Conservation (phyloP, 768 basidiomycete genomes). For the Gymnopilus junonius region DNA sequence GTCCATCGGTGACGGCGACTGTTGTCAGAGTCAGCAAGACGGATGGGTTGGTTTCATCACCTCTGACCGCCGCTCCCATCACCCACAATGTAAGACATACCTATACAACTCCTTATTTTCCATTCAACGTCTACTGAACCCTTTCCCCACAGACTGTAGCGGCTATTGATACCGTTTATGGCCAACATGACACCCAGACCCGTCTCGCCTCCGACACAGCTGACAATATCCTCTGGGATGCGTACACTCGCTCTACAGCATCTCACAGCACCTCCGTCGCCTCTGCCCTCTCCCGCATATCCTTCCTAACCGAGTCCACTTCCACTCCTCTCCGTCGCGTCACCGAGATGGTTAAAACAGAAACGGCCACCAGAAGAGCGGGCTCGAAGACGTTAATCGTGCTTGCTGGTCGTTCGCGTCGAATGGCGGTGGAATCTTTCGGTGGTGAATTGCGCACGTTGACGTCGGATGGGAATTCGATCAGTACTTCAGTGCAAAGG, state of each 20-base stretch:
- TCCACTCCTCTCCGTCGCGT: constrained; percentile 60
- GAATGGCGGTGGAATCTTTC: constrained; percentile 66
- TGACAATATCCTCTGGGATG: constrained; percentile 80
- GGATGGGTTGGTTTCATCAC: constrained; percentile 22
- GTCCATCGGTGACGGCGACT: constrained; percentile 68
- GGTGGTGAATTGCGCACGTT: constrained; percentile 59
- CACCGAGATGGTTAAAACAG: constrained; percentile 44
- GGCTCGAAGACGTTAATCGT: constrained; percentile 56
- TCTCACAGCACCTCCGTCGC: constrained; percentile 30
- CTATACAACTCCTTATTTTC: not conserved
- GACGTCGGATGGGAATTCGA: constrained; percentile 40
- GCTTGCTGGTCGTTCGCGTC: constrained; percentile 73
- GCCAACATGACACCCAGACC: constrained; percentile 61
- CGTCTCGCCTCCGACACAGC: constrained; percentile 80
- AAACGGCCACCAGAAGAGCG: constrained; percentile 26
- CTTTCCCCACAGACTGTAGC: constrained; percentile 44
- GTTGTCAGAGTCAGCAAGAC: constrained; percentile 64
- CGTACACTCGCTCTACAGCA: constrained; percentile 46
- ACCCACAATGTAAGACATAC: constrained; percentile 36
- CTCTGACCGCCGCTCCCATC: constrained; percentile 13
- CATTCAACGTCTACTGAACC: constrained; percentile 19
- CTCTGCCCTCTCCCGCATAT: constrained; percentile 61
- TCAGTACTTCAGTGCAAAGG: constrained; percentile 64
- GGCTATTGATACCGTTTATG: constrained; percentile 76
- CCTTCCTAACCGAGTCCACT: constrained; percentile 57